Evolutionary conservation across 495 filamentous ascomycete genomes (phyloP), one percentile per base, ranked within the genome.

Genomic region (Xylaria scruposa): DNA sequence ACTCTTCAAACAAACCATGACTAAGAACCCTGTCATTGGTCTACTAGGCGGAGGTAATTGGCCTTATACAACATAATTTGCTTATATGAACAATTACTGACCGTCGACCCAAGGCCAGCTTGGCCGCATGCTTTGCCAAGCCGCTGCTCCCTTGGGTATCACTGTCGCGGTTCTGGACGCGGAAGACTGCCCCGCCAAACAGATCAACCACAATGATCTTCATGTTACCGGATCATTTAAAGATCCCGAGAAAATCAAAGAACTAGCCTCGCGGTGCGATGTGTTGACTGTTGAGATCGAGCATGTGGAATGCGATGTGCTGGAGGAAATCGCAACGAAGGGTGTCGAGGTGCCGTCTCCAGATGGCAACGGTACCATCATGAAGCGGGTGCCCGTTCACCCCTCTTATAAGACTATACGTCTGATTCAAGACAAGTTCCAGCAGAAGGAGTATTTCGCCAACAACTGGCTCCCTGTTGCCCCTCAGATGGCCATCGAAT

Each of bases 241-340:
- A 76, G 91, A 97, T 75, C 82, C 88, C 1, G 88, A 88, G 33
- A 90, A 91, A 40, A 91, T 99, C 71, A 90, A 89, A 19, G 83
- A 93, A 77, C 86, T 99, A 10, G 94, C 97, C 7, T 83, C 87
- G 47, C 79, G 86, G 8, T 96, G 92, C 74, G 94, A 97, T 78
- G 88, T 97, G 17, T 81, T 99, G 40, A 98, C 97, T 9, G 92
- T 96, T n/a, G 96, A 99, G 80, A 98, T 98, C 73, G 96, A 99
- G 82, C 96, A 99, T 84, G 94, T 99, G 68, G 90, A 99, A 75
- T 97, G 95, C 54, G 84, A 94, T 61, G 92, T 94, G n/a, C 86
- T 98, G 40, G 93, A 97, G 79, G 91, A 97, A 70, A 87, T 97
- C 54, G 89, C 90, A 17, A 85, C 83, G 29, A 84, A 81, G 53